Evolutionary conservation across 441 rosid genomes (phyloP), one percentile per base, ranked within the genome.

Genomic region (Croton setiger): DNA sequence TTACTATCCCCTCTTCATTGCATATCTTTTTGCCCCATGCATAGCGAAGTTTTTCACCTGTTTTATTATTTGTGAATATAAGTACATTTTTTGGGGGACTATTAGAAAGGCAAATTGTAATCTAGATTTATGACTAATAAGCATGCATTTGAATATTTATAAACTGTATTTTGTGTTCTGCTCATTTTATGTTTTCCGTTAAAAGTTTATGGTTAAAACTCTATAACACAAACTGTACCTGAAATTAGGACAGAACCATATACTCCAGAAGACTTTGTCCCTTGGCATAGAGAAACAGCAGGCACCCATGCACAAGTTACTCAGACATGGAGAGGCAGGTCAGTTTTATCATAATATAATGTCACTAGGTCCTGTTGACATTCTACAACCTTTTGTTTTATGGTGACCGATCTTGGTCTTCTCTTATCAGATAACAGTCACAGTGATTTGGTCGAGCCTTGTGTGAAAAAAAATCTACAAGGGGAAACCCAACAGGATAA

Each of bases 211-310:
- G 23, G 20, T 14, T 59, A 62, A 39, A 63, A 56, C 44, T 63
- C 48, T 74, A 14, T 54, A 67, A 67, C 47, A 37, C 63, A n/a
- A 47, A 39, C 53, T 65, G 13, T 55, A 39, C 69, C 51, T 78
- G 68, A 70, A 67, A 80, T 79, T 73, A 76, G 79, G 80, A 72
- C 85, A 87, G 88, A 72, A 80, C 67, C 82, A 70, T 72, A 71
- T 75, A 65, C 74, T 85, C 73, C 76, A 58, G 20, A 75, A 72
- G 69, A 61, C 74, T 76, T 63, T 74, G 73, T 74, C 74, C 69
- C 37, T 66, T 60, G 68, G 44, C 64, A 20, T 57, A 62, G 71
- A 68, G 75, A 75, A 74, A 66, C 73, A 51, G 64, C 74, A 76
- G 64, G 69, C 47, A 43, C 80, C 61, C 47, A 64, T 62, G 63